phyloP scores from a whole-genome alignment of 2,329 filamentous ascomycete species.

The Fusarium sp. region DNA sequence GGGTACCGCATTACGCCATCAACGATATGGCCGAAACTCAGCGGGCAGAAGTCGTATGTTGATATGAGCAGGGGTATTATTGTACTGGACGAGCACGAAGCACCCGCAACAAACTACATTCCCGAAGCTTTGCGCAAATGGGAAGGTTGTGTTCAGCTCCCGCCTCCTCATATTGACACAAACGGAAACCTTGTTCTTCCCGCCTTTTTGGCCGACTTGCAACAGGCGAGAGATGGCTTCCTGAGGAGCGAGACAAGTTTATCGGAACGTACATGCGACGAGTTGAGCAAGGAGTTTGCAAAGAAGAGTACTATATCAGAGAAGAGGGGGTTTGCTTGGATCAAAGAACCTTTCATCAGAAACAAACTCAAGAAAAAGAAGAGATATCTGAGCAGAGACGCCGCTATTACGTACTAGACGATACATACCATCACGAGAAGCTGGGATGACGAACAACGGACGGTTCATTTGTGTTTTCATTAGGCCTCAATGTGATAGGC shows the following conservation, averaged over 20 bases:
- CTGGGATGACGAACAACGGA: background rate
- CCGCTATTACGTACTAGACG: conserved; percentile 12
- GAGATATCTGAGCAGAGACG: conserved; percentile 19
- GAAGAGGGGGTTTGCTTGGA: conserved; percentile 21
- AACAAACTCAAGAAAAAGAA: conserved; percentile 32
- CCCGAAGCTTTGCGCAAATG: conserved; percentile 1
- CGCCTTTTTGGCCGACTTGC: conserved; percentile 28
- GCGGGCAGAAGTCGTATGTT: conserved; percentile 45
- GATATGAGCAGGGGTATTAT: conserved; percentile 41
- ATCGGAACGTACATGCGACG: conserved; percentile 29
- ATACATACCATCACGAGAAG: background rate
- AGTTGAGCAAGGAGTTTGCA: background rate
- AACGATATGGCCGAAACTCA: conserved; percentile 47
- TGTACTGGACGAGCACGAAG: conserved; percentile 39
- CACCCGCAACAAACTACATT: background rate
- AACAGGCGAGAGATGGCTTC: conserved; percentile 11
- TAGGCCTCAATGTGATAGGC: background rate
- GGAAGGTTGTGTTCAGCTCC: conserved; percentile 45
- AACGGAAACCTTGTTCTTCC: conserved; percentile 28
- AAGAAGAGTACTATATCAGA: conserved; percentile 5
- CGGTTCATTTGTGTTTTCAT: background rate
- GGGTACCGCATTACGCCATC: conserved; percentile 48
- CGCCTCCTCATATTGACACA: conserved; percentile 38
- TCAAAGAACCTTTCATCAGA: conserved; percentile 23
- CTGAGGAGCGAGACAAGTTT: conserved; percentile 17